A percentile compares a stretch with the other conserved stretches of the same genome.
Conservation (phyloP, 2,329 filamentous ascomycete species). For the Claviceps digitariae region DNA sequence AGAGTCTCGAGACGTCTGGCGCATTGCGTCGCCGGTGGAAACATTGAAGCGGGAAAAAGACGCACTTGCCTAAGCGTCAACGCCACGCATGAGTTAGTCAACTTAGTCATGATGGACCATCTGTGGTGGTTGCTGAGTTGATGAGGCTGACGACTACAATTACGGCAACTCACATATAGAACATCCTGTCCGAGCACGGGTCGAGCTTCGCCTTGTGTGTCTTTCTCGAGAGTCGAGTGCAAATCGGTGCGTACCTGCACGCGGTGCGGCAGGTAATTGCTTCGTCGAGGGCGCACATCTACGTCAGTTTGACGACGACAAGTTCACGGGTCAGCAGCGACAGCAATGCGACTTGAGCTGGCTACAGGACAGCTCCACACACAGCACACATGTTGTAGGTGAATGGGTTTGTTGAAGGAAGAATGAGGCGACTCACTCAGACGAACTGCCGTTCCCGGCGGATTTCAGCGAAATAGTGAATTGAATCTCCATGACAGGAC, state of each 20-base stretch:
- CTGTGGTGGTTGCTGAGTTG: background rate
- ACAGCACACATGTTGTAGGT: background rate
- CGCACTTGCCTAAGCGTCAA: conserved; percentile 17
- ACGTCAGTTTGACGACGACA: background rate
- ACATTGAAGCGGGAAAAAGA: conserved; percentile 8
- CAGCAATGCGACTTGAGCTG: background rate
- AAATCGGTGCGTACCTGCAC: conserved; percentile 22
- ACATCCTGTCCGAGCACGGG: conserved; percentile 24
- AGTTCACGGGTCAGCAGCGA: background rate
- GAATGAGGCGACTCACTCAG: conserved; percentile 13
- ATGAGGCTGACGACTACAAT: background rate
- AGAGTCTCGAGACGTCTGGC: background rate
- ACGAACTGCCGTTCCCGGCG: conserved; percentile 9
- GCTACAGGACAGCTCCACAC: no score
- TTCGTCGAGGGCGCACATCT: background rate
- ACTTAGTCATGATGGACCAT: background rate
- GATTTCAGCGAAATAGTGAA: conserved; percentile 20
- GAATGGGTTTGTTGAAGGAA: background rate
- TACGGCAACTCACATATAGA: conserved; percentile 20
- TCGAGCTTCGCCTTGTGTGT: conserved; percentile 25
- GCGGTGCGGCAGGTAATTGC: conserved; percentile 7
- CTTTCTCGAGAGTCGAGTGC: conserved; percentile 23
- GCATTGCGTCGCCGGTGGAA: background rate
- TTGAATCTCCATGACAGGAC: conserved; percentile 23
- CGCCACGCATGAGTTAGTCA: background rate